Evolutionary conservation across 1,139 yeast species (phyloP).

Genomic region (Suzukiozyma palmioleophila): DNA sequence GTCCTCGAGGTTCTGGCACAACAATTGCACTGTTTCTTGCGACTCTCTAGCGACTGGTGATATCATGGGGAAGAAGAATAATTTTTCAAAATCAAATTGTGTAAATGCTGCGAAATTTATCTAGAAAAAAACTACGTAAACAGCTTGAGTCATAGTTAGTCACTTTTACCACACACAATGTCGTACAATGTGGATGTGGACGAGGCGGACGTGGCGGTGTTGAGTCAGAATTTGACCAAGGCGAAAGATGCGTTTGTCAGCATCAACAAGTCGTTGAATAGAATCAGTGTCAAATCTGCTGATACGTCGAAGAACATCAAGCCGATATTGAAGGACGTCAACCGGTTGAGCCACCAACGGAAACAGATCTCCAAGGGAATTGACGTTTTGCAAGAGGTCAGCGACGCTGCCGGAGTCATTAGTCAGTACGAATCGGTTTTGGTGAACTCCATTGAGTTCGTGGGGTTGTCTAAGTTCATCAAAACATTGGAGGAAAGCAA

Average conservation of each 20-base stretch:
- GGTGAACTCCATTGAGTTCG: slow-evolving; percentile 32
- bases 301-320: slow-evolving; percentile 62
- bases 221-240: slow-evolving; percentile 65
- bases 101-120: too few relatives aligned
- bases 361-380: slow-evolving; percentile 60
- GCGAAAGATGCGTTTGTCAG: slow-evolving; percentile 54
- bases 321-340: slow-evolving; percentile 68
- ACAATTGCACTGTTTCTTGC: slow-evolving; percentile 9
- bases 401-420: slow-evolving; percentile 59
- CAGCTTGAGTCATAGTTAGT: neutral
- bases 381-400: slow-evolving; percentile 56
- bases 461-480: slow-evolving; percentile 37
- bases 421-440: slow-evolving; percentile 47
- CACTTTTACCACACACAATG: slow-evolving; percentile 9
- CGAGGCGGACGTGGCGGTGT: slow-evolving; percentile 80
- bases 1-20: slow-evolving; percentile 13
- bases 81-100: neutral
- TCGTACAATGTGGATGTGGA: slow-evolving; percentile 49
- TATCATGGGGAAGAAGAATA: neutral
- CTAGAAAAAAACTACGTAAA: too few relatives aligned
- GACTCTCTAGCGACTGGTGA: slow-evolving; percentile 10
- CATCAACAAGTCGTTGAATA: slow-evolving; percentile 52
- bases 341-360: slow-evolving; percentile 51
- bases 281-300: slow-evolving; percentile 54
- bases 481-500: slow-evolving; percentile 33